phyloP scores from a whole-genome alignment of 176 grass and related monocot species.

The Zea luxurians region DNA sequence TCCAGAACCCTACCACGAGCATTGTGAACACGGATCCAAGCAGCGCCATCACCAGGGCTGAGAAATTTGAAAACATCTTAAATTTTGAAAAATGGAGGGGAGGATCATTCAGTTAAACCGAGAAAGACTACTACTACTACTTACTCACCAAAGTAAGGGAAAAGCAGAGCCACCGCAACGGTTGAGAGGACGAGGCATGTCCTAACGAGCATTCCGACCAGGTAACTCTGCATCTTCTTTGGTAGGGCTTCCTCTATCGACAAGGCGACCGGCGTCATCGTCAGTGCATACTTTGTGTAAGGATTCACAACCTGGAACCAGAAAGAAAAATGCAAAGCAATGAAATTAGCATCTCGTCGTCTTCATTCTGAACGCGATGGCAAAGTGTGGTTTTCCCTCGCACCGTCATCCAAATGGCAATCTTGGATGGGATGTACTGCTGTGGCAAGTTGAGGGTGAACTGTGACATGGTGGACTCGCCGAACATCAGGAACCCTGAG shows the following conservation, averaged over 20 bases:
- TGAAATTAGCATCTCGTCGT: not conserved
- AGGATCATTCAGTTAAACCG: not conserved
- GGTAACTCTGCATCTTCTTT: conserved; percentile 47
- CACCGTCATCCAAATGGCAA: conserved; percentile 87
- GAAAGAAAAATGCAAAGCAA: not conserved
- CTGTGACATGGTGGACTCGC: conserved; percentile 65
- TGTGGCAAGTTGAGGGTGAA: conserved; percentile 78
- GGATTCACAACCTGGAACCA: conserved; percentile 67
- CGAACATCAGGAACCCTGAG: conserved; percentile 71
- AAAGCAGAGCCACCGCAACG: conserved; percentile 49
- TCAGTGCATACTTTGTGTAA: conserved; percentile 73
- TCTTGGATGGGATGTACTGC: conserved; percentile 52
- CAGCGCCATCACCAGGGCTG: conserved; percentile 73
- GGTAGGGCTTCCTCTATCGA: conserved; percentile 69
- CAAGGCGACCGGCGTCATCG: conserved; percentile 66
- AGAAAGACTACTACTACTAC: not conserved
- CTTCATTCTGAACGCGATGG: not conserved
- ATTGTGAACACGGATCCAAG: conserved; percentile 84
- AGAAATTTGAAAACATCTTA: too few species aligned
- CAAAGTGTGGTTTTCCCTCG: too few species aligned
- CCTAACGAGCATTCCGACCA: conserved; percentile 54
- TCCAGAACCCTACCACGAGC: conserved; percentile 61
- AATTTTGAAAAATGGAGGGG: not conserved
- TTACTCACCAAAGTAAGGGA: conserved; percentile 80
- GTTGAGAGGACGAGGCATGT: conserved; percentile 66